Base-by-base conservation (phyloP, 2,329 filamentous ascomycete genomes). In the Paracorniculantispora psalliotae region DNA sequence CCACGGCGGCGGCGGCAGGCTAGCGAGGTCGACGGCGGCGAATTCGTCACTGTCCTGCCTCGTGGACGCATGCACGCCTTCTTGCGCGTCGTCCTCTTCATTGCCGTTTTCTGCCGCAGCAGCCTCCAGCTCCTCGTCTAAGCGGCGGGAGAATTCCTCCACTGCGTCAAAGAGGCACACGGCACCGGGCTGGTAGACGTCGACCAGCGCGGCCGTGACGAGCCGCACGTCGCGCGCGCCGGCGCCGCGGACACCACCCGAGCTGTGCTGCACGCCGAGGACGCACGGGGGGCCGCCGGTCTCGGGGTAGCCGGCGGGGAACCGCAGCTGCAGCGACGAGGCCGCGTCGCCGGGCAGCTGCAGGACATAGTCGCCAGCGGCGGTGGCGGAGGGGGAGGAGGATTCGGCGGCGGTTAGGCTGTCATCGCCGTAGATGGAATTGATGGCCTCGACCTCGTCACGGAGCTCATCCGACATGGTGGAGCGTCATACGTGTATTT, bases 121-220 rank as follows among this genome's bases (percentile, higher is more conserved):
- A 25, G 67, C 68, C 28, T 49, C 62, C 5, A 48, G 47, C 13
- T 59, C 61, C 49, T 74, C 71, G 57, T 75, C 73, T 2, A 71
- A 71, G 21, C 77, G 67, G 55, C 80, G 77, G 59, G 76, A 79
- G 63, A 89, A 76, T 67, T 90, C 88, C 67, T 96, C 92, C 39
- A 97, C 81, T n/a, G 96, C 81, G 69, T 97, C 93, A 67, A 92
- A 99, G 3, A 99, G 77, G 67, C 92, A 97, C 23, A 96, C 91
- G 44, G 21, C 54, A 55, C 85, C 81, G 0, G 91, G 92, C 0
- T 85, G 79, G 71, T 87, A 96, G 4, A 90, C 81, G n/a, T 79
- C 77, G 1, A 77, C 79, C 33, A 97, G 74, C 0, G 88, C 86
- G 37, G 85, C 78, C 30, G 86, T 79, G 59, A 94, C 86, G 2